Conservation (phyloP, 1,139 yeast genomes). For the Pichia sp. region DNA sequence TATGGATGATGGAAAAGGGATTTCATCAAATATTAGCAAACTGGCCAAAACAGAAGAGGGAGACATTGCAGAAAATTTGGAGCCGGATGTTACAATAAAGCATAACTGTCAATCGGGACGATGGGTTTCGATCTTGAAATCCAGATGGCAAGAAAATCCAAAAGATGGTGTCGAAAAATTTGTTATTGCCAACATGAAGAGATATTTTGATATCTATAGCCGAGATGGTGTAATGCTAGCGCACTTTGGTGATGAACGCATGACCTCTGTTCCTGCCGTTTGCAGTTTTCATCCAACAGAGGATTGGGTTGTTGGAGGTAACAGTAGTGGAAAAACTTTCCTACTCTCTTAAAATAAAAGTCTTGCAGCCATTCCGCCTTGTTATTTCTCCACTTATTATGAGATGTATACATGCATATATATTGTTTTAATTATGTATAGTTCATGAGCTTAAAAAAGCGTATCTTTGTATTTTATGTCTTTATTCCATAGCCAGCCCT, state of each 20-base stretch:
- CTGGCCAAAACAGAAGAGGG: slow-evolving; percentile 22
- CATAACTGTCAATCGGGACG: slow-evolving; percentile 96
- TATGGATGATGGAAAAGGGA: slow-evolving; percentile 27
- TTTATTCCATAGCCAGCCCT: slow-evolving; percentile 48
- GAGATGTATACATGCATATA: neutral
- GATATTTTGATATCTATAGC: slow-evolving; percentile 76
- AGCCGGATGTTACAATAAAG: slow-evolving; percentile 57
- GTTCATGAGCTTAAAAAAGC: neutral
- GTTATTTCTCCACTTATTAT: neutral
- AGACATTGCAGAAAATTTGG: slow-evolving; percentile 34
- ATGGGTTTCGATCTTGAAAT: slow-evolving; percentile 90
- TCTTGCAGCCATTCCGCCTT: no score
- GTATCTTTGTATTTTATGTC: slow-evolving; percentile 28
- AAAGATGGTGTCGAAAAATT: slow-evolving; percentile 74
- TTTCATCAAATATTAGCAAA: slow-evolving; percentile 14
- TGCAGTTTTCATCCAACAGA: slow-evolving; percentile 73
- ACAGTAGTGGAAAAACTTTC: slow-evolving; percentile 89
- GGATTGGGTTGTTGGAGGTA: slow-evolving; percentile 91
- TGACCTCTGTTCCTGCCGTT: slow-evolving; percentile 93
- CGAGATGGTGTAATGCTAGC: slow-evolving; percentile 74
- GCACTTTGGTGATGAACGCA: slow-evolving; percentile 49
- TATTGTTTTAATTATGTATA: slow-evolving; percentile 1
- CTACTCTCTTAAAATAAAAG: slow-evolving; percentile 33
- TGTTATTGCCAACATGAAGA: slow-evolving; percentile 88
- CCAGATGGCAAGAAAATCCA: slow-evolving; percentile 75